Conservation (phyloP, 805 yeast genomes). For the Saccharomycopsis fodiens region DNA sequence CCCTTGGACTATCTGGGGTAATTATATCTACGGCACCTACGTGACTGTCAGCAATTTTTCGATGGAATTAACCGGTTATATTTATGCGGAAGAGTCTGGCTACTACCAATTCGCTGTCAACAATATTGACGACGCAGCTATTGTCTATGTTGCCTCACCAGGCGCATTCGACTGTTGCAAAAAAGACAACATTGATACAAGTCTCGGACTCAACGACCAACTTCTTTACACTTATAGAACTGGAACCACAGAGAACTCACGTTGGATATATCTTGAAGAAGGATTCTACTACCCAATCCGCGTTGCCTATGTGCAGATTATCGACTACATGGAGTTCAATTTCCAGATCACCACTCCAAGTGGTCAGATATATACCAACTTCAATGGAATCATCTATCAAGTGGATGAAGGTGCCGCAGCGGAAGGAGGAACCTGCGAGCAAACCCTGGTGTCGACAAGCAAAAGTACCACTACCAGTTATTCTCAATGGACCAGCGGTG, state of each 20-base stretch:
- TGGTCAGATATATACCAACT: constrained; percentile 17
- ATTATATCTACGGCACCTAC: constrained; percentile 8
- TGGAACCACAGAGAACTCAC: constrained; percentile 20
- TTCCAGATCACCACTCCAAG: constrained; percentile 23
- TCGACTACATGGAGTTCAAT: constrained; percentile 20
- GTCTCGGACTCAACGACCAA: constrained; percentile 1
- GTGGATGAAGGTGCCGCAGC: constrained; percentile 3
- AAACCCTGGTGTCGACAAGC: too few relatives aligned
- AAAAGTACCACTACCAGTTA: too few relatives aligned
- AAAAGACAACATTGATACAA: constrained; percentile 10
- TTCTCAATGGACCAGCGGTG: too few relatives aligned
- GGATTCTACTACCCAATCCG: constrained; percentile 29
- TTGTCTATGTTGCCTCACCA: constrained; percentile 27
- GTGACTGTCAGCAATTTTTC: constrained; percentile 23
- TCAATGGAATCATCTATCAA: constrained; percentile 4
- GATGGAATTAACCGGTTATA: constrained; percentile 24
- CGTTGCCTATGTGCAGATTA: constrained; percentile 24
- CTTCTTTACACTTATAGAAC: constrained; percentile 6
- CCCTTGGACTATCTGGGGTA: too few relatives aligned
- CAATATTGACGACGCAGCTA: constrained; percentile 28
- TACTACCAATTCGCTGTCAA: constrained; percentile 23
- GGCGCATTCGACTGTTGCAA: constrained; percentile 31
- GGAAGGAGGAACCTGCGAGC: too few relatives aligned
- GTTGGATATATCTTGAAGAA: constrained; percentile 18
- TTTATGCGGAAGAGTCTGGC: constrained; percentile 26